phyloP scores from a whole-genome alignment of 148 eudicot genomes.

The Rhododendron mucronatum region DNA sequence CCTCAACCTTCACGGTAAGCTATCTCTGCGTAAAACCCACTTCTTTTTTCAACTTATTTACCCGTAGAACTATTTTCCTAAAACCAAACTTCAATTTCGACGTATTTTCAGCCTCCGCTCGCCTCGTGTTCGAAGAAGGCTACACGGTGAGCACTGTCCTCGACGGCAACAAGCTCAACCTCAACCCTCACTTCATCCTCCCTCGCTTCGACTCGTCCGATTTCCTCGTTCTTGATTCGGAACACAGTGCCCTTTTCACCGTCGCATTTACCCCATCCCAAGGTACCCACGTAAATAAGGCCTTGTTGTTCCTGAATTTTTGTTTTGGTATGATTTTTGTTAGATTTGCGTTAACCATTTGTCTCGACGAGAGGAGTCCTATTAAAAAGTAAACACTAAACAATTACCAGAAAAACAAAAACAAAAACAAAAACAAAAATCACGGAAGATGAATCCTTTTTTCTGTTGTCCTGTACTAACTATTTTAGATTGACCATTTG shows the following conservation, averaged over 20 bases:
- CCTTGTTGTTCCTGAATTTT: background rate
- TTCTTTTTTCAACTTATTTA: background rate
- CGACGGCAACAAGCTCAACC: slow-evolving; percentile 45
- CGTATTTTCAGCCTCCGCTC: slow-evolving; percentile 19
- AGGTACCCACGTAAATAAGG: slow-evolving; percentile 23
- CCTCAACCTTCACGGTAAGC: background rate
- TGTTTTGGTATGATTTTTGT: background rate
- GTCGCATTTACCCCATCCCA: slow-evolving; percentile 34
- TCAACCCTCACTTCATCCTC: slow-evolving; percentile 45
- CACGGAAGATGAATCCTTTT: background rate
- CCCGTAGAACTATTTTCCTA: background rate
- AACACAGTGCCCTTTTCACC: slow-evolving; percentile 43
- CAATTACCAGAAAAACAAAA: too few species aligned
- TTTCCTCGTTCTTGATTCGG: slow-evolving; percentile 56
- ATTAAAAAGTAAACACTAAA: background rate
- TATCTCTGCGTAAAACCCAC: background rate
- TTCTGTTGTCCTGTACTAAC: background rate
- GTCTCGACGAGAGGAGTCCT: background rate
- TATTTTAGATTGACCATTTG: too few species aligned
- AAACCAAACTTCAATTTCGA: background rate
- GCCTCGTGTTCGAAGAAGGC: slow-evolving; percentile 55
- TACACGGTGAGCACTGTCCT: slow-evolving; percentile 61
- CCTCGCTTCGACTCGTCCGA: slow-evolving; percentile 29
- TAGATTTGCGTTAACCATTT: background rate
- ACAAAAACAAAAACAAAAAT: too few species aligned